Percentiles rank a stretch among this genome's conserved stretches.
Evolutionary conservation across 495 filamentous ascomycete genomes (phyloP).

Genomic region (Aspergillus homomorphus): DNA sequence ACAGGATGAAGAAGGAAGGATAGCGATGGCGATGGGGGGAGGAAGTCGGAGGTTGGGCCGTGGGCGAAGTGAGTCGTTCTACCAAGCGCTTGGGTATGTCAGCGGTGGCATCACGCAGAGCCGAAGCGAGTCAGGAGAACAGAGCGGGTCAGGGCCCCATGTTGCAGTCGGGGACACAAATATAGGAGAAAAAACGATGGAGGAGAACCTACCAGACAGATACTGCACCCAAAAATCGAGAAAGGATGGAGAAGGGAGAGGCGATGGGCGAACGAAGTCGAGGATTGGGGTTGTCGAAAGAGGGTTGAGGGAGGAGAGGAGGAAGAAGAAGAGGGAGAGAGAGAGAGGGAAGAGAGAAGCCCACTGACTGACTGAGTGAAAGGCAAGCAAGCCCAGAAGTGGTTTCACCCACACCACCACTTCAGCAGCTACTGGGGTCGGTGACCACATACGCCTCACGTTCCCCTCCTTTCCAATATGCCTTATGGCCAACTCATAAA

Average conservation of each 20-base stretch:
- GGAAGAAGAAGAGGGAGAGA: constrained; percentile 15
- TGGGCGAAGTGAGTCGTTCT: constrained; percentile 27
- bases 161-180: constrained; percentile 1
- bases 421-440: constrained; percentile 34
- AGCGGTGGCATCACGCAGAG: constrained; percentile 38
- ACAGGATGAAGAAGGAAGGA: constrained; percentile 18
- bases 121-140: constrained; percentile 25
- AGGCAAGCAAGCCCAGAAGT: constrained; percentile 2
- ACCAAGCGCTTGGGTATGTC: constrained; percentile 46
- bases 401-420: constrained; percentile 46
- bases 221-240: constrained; percentile 14
- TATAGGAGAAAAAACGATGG: constrained; percentile 5
- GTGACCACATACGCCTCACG: constrained; percentile 29
- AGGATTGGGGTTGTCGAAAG: constrained; percentile 9
- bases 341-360: constrained; percentile 17
- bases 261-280: constrained; percentile 8
- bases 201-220: constrained; percentile 21
- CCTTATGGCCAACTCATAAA: constrained; percentile 22
- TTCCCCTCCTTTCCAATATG: neutral
- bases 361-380: constrained; percentile 24
- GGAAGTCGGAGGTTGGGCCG: constrained; percentile 28
- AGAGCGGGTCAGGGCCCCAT: constrained; percentile 16
- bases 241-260: constrained; percentile 12
- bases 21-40: constrained; percentile 27
- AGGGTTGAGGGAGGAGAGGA: constrained; percentile 17